Conservation (phyloP, 352 stramenopile species). For the Phytophthora brassicae region DNA sequence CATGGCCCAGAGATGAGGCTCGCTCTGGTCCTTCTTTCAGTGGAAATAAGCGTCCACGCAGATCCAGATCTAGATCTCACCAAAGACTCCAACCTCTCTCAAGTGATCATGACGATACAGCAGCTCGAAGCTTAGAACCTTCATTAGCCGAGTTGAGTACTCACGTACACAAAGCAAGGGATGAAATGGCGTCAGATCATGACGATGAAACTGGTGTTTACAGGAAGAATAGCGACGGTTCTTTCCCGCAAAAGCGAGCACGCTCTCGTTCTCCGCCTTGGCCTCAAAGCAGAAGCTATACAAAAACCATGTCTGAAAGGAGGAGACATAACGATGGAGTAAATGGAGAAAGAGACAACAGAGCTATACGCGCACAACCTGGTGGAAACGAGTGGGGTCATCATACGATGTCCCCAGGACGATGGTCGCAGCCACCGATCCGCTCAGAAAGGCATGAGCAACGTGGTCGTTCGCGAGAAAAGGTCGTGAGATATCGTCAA, state of each 20-base stretch:
- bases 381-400: not conserved
- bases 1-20: not conserved
- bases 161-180: not conserved
- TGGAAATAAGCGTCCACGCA: conserved; percentile 18
- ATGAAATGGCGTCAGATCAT: not conserved
- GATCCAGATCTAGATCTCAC: conserved; percentile 24
- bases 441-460: not conserved
- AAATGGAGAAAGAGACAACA: not conserved
- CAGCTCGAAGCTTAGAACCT: not conserved
- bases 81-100: conserved; percentile 16
- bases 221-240: not conserved
- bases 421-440: conserved; percentile 4
- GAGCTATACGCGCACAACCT: not conserved
- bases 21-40: not conserved
- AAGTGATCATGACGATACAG: conserved; percentile 4
- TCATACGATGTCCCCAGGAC: conserved; percentile 13
- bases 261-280: not conserved
- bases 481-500: not conserved
- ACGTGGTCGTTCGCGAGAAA: not conserved
- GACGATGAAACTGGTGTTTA: conserved; percentile 1
- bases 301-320: not conserved
- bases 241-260: conserved; percentile 9
- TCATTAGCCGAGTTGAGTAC: not conserved
- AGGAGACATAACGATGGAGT: not conserved
- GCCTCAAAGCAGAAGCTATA: conserved; percentile 4